These are phyloP conservation scores for Corrigiola litoralis DNA, from an alignment of 179 eudicot species.

Conservation along the genomic window DNA sequence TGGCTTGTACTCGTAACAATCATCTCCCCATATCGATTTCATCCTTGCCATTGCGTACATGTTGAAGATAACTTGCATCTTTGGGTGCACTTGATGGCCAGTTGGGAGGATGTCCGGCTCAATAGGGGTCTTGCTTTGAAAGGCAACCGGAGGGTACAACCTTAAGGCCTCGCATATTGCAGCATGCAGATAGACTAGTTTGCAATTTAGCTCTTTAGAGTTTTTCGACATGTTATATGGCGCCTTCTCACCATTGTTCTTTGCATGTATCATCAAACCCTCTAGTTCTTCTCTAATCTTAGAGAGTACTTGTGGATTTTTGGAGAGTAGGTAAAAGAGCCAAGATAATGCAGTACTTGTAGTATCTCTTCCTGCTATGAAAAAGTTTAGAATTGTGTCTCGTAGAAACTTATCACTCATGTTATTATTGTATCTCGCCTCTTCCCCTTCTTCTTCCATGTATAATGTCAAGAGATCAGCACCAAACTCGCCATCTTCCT, in stretches of 20 bases:
- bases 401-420: conserved; percentile 21
- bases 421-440: not conserved
- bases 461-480: conserved; percentile 22
- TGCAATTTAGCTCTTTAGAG: no score
- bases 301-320: conserved; percentile 20
- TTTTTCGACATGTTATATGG: no score
- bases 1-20: conserved; percentile 25
- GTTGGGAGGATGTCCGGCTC: conserved; percentile 36
- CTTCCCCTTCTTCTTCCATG: conserved; percentile 14
- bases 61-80: conserved; percentile 24
- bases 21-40: conserved; percentile 39
- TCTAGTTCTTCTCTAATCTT: conserved; percentile 24
- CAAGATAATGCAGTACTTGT: conserved; percentile 38
- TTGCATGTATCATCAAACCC: not conserved
- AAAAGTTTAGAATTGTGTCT: conserved; percentile 35
- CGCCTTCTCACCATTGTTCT: no score
- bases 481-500: not conserved
- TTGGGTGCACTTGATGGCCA: conserved; percentile 39
- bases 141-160: conserved; percentile 44
- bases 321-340: conserved; percentile 43
- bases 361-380: conserved; percentile 46
- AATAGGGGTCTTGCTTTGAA: conserved; percentile 31
- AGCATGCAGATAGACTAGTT: conserved; percentile 36
- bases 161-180: conserved; percentile 43
- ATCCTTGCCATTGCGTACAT: conserved; percentile 42